These are phyloP conservation scores for Diplodia intermedia DNA, from an alignment of 2,329 filamentous ascomycete genomes.

Conservation along the genomic window DNA sequence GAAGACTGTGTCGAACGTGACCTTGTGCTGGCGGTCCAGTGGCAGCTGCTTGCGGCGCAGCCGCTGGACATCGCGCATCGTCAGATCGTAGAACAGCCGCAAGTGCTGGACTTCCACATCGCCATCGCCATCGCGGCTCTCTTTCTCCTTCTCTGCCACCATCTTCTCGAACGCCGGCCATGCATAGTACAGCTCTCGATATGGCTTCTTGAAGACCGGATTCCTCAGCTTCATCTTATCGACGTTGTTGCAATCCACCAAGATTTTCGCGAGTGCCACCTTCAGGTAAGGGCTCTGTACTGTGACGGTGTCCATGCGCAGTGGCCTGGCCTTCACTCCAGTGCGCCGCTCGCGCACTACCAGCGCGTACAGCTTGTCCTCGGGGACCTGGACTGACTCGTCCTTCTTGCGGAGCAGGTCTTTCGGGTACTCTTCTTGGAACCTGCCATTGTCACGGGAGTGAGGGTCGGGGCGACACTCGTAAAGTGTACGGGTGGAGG, in stretches of 20 bases:
- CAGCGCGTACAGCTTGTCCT: constrained; percentile 4
- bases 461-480: not conserved
- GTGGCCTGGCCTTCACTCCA: not conserved
- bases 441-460: not conserved
- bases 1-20: not conserved
- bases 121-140: not conserved
- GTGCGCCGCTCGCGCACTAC: not conserved
- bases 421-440: not conserved
- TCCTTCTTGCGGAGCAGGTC: not conserved
- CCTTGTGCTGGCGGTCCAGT: not conserved
- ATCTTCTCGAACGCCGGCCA: not conserved
- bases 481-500: constrained; percentile 1
- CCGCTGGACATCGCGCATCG: not conserved
- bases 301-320: not conserved
- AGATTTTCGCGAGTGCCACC: not conserved
- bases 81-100: not conserved
- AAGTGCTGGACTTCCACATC: not conserved
- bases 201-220: not conserved
- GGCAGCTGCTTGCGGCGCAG: constrained; percentile 3
- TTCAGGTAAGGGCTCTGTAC: constrained; percentile 27
- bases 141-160: not conserved
- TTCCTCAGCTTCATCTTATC: not conserved
- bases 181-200: not conserved
- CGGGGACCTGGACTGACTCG: not conserved
- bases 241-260: not conserved